These are phyloP conservation scores for Cyclaneusma minus DNA, from an alignment of 2,329 filamentous ascomycete species.

Conservation along the genomic window DNA sequence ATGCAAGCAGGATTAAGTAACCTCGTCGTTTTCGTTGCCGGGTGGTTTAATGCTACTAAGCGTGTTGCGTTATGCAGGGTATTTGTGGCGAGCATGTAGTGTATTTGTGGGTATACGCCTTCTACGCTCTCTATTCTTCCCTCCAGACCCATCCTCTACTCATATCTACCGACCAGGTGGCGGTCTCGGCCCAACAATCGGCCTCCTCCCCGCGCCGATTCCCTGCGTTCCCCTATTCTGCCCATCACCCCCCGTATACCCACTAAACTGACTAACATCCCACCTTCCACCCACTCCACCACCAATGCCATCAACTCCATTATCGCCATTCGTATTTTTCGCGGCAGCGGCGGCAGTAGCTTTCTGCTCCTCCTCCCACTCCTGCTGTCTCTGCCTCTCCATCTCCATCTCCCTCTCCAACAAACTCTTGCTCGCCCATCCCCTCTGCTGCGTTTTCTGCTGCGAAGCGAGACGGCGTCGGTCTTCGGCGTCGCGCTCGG, in stretches of 20 bases:
- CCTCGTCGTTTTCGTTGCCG: too few species aligned
- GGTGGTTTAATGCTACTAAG: too few species aligned
- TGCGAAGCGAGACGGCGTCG: slow-evolving; percentile 29
- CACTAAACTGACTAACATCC: slow-evolving; percentile 64
- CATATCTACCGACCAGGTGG: slow-evolving; percentile 29
- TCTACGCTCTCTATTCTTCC: too few species aligned
- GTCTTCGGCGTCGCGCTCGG: slow-evolving; percentile 34
- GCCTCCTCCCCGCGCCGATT: slow-evolving; percentile 54
- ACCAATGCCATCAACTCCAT: slow-evolving; percentile 42
- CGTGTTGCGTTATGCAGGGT: too few species aligned
- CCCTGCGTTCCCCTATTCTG: slow-evolving; percentile 53
- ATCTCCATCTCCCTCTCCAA: slow-evolving; percentile 45
- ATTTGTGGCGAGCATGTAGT: too few species aligned
- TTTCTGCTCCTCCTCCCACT: slow-evolving; percentile 62
- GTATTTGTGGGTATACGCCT: too few species aligned
- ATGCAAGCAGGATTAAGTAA: too few species aligned
- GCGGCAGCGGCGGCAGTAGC: slow-evolving; percentile 40
- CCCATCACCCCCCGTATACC: slow-evolving; percentile 59
- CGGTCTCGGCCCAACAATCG: slow-evolving; percentile 66
- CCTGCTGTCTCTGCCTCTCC: slow-evolving; percentile 39
- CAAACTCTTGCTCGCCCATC: slow-evolving; percentile 36
- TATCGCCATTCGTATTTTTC: slow-evolving; percentile 29
- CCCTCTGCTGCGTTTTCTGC: slow-evolving; percentile 33
- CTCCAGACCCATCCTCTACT: too few species aligned
- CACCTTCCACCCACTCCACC: slow-evolving; percentile 54